Percentiles rank a stretch among this genome's conserved stretches.
phyloP scores from a whole-genome alignment of 768 basidiomycete genomes.

The Podaxis sp. region DNA sequence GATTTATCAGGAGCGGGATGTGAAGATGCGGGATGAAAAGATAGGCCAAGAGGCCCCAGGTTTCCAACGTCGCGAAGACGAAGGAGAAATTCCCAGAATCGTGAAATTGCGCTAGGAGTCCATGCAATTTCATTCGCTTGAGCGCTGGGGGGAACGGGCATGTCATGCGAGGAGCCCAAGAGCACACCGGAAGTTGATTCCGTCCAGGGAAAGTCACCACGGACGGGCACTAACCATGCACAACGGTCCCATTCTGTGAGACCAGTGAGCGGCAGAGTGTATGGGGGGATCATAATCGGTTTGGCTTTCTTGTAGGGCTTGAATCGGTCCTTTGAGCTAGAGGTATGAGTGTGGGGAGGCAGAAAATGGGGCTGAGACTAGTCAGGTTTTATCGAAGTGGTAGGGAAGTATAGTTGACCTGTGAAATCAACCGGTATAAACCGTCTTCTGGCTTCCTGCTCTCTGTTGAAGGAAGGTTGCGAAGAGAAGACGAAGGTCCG shows the following conservation, averaged over 20 bases:
- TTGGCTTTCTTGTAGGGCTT: constrained; percentile 9
- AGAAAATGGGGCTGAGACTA: constrained; percentile 9
- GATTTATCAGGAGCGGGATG: neutral
- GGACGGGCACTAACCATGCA: constrained; percentile 8
- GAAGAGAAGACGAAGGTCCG: neutral
- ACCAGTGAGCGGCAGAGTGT: neutral
- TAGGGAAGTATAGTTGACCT: neutral
- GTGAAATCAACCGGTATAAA: constrained; percentile 4
- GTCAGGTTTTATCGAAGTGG: neutral
- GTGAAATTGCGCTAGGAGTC: neutral
- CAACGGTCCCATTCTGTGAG: constrained; percentile 6
- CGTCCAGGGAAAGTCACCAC: constrained; percentile 1
- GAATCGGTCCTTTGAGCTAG: neutral
- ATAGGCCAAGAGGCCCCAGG: constrained; percentile 6
- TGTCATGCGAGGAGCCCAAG: neutral
- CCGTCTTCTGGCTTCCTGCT: neutral
- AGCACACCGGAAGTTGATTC: constrained; percentile 2
- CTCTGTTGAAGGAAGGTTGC: neutral
- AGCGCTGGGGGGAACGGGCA: neutral
- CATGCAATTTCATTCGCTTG: constrained; percentile 6
- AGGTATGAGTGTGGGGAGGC: neutral
- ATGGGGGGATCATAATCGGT: constrained; percentile 4
- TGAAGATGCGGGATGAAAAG: constrained; percentile 4
- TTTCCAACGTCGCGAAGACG: neutral
- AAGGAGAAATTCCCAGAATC: constrained; percentile 6